Base-by-base conservation (phyloP, 2,329 filamentous ascomycete genomes). In the Diaporthe longicolla region DNA sequence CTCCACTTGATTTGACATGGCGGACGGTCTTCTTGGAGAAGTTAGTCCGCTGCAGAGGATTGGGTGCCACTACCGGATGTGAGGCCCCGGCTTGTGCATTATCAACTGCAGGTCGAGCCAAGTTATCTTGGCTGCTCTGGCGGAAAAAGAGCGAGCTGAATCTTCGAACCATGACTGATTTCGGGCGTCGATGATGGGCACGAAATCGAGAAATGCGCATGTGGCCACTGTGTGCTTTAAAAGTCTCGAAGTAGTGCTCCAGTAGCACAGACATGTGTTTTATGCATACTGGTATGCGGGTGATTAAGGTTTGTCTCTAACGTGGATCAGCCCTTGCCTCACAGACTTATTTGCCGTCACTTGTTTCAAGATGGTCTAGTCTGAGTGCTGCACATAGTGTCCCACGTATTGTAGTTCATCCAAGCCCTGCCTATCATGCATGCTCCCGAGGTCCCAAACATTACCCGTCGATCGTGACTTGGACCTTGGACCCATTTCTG, bases 261-360 rank as follows among this genome's bases (percentile, higher is more conserved):
- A 7, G 13, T 54, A 37, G 63, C 63, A 68, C 63, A 68, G 63
- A 68, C 63, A 19, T 52, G 63, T 68, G 32, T 68, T 40, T 68
- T 54, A 68, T 54, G 63, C 63, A 13, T n/a, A 21, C 48, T 29
- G 17, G 48, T 40, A 40, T n/a, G 48, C n/a, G 2, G 29, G 32
- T 54, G 63, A 40, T 68, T 68, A 68, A 68, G 63, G 63, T 68
- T 68, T 68, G 48, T 54, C 63, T 68, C 63, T 54, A 32, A 68
- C 63, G 63, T 68, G 63, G 48, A 54, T 68, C 63, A 40, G 48
- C 63, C 63, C 63, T 68, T 68, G 48, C 32, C 48, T 68, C 32
- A 54, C 48, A 37, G 29, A 37, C 32, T 40, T 54, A 54, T 68
- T 68, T 24, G 32, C 63, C 32, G 63, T 37, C n/a, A 68, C 5